Evolutionary conservation across 2,329 filamentous ascomycete species (phyloP), one percentile per base, ranked within the genome.

Genomic region (Sporothrix brunneoviolacea): DNA sequence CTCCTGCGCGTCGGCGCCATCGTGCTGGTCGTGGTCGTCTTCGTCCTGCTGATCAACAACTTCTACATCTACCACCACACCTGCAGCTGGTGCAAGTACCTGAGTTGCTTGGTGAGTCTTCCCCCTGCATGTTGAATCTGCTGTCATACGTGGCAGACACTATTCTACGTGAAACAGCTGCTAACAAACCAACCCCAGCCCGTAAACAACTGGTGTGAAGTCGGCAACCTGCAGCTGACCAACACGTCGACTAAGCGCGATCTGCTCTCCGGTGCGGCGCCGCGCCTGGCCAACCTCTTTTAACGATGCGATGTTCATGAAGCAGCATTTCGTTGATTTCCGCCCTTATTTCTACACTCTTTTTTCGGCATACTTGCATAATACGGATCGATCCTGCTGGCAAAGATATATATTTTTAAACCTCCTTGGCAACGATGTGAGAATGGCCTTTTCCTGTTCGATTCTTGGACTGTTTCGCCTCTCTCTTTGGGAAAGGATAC

Each of bases 71-170:
- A 84, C 65, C 77, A 79, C 53, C 81, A 82, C 43, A 83, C 78
- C 27, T 98, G 93, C 67, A 74, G 70, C 10, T 98, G 93, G 93
- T 98, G 93, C 75, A 93, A 94, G 72, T 93, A 95, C 62, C 69
- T 98, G 60, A 94, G 86, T 65, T 98, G 93, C 64, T 70, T 98
- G 70, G 88, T 93, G 73, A 80, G 88, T 84, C 52, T 24, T 28
- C 28, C n/a, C n/a, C n/a, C n/a, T n/a, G n/a, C n/a, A n/a, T n/a
- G n/a, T n/a, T n/a, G n/a, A n/a, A n/a, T n/a, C n/a, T n/a, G n/a
- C n/a, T n/a, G n/a, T n/a, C n/a, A n/a, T n/a, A n/a, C n/a, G n/a
- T n/a, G n/a, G n/a, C n/a, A n/a, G n/a, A n/a, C n/a, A n/a, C n/a
- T n/a, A n/a, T n/a, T n/a, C n/a, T n/a, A n/a, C n/a, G n/a, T n/a